A percentile compares a stretch with the other conserved stretches of the same genome.
These are phyloP conservation scores for Sugiyamaella japonica DNA, from an alignment of 1,139 yeast genomes.

Conservation along the genomic window DNA sequence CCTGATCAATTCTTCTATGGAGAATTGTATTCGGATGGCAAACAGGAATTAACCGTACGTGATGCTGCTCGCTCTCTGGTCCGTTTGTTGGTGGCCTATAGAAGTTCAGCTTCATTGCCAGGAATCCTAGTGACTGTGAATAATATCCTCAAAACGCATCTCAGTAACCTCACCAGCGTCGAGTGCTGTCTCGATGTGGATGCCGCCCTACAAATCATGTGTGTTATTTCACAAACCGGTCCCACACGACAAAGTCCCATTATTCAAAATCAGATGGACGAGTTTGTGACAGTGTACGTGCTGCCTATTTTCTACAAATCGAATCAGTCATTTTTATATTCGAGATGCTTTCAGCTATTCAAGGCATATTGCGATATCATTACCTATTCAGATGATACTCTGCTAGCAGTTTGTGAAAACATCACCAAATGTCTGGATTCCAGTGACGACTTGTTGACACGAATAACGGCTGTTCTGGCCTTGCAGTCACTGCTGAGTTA, in stretches of 20 bases:
- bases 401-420: slow-evolving; percentile 2
- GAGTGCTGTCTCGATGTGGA: slow-evolving; percentile 16
- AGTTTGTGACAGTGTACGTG: slow-evolving; percentile 12
- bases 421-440: slow-evolving; percentile 16
- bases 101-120: slow-evolving; percentile 11
- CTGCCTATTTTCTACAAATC: slow-evolving; percentile 14
- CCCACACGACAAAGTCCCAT: slow-evolving; percentile 10
- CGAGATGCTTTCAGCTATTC: slow-evolving; percentile 15
- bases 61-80: slow-evolving; percentile 9
- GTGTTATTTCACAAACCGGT: slow-evolving; percentile 9
- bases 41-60: neutral
- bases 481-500: slow-evolving; percentile 7
- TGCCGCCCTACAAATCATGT: slow-evolving; percentile 17
- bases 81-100: slow-evolving; percentile 3
- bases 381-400: neutral
- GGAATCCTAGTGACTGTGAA: slow-evolving; percentile 13
- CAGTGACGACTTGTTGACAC: slow-evolving; percentile 7
- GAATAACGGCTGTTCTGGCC: slow-evolving; percentile 14
- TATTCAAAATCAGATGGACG: slow-evolving; percentile 15
- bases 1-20: slow-evolving; percentile 19
- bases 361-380: slow-evolving; percentile 3
- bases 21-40: slow-evolving; percentile 15
- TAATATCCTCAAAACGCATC: slow-evolving; percentile 9
- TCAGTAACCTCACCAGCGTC: slow-evolving; percentile 1
- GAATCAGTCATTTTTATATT: slow-evolving; percentile 10